Conservation (phyloP, 1,139 yeast species). For the Schizosaccharomyces versatilis region DNA sequence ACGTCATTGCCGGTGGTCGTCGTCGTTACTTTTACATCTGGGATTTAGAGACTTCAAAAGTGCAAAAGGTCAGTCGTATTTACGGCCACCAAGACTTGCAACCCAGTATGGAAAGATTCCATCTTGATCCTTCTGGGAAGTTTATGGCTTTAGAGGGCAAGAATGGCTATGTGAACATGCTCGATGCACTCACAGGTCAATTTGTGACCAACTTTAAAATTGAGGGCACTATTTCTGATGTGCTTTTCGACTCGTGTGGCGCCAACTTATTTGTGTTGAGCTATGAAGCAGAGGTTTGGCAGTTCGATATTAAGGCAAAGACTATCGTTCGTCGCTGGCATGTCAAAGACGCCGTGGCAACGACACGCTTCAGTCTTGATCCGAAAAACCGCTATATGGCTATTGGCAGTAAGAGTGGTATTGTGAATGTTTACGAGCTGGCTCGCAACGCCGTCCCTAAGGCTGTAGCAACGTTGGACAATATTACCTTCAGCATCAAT, state of each 20-base stretch:
- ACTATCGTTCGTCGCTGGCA: slow-evolving; percentile 45
- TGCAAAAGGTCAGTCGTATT: slow-evolving; percentile 68
- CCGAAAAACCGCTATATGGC: slow-evolving; percentile 85
- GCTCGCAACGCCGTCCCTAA: slow-evolving; percentile 12
- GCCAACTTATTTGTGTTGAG: slow-evolving; percentile 37
- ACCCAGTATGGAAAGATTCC: slow-evolving; percentile 69
- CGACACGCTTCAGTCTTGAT: slow-evolving; percentile 58
- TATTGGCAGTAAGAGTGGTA: slow-evolving; percentile 69
- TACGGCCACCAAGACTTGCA: slow-evolving; percentile 81
- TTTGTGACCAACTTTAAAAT: slow-evolving; percentile 72
- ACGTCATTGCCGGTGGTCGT: slow-evolving; percentile 72
- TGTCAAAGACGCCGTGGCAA: slow-evolving; percentile 51
- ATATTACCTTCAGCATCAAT: slow-evolving; percentile 32
- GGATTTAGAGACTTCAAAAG: slow-evolving; percentile 54
- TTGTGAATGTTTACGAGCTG: slow-evolving; percentile 62
- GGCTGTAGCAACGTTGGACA: slow-evolving; percentile 35
- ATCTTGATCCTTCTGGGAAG: slow-evolving; percentile 45
- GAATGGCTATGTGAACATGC: slow-evolving; percentile 72
- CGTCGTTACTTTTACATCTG: slow-evolving; percentile 80
- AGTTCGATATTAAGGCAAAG: slow-evolving; percentile 35
- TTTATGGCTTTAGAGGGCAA: slow-evolving; percentile 60
- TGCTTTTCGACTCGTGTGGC: slow-evolving; percentile 38
- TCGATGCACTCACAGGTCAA: slow-evolving; percentile 59
- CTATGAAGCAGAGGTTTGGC: slow-evolving; percentile 79
- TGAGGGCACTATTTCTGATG: slow-evolving; percentile 52